Base-by-base conservation (phyloP, 345 rosid species). In the Lenwebbia sp. region DNA sequence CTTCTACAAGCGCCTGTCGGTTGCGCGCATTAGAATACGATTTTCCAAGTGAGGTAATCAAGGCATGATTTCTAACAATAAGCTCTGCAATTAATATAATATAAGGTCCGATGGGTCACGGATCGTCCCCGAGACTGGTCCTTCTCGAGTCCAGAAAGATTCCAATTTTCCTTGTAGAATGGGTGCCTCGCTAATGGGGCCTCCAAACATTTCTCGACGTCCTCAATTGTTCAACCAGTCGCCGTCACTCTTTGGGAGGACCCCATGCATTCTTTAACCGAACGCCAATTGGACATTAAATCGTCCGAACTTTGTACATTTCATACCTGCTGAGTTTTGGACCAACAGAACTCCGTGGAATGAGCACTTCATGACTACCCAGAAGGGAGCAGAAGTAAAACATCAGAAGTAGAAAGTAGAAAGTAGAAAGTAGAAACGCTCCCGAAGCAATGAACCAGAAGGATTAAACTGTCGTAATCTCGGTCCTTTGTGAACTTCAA, bases 161-260 rank as follows among this genome's bases (percentile, higher is more conserved):
- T 13, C 15, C 47, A 54, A 41, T 33, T 23, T 13, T 82, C 7
- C 74, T n/a, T n/a, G n/a, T n/a, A n/a, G n/a, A n/a, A n/a, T n/a
- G n/a, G n/a, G n/a, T n/a, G n/a, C n/a, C n/a, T n/a, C n/a, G n/a
- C n/a, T n/a, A n/a, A n/a, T n/a, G n/a, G n/a, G 76, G 13, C 76
- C 76, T 8, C 25, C 76, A 33, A 17, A 65, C 76, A 65, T 65
- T 33, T 33, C 76, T 76, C 58, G 21, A 84, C 88, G 89, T 53
- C 83, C 65, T 52, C 26, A 84, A 85, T 82, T 82, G 85, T 82
- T 83, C 75, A 21, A 82, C 57, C 76, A 62, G 88, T 91, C 87
- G 19, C 86, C 88, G 86, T 89, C 91, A 33, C 62, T 50, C 28
- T 52, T 15, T 15, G n/a, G 37, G 41, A 15, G 3, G 56, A 51